These are phyloP conservation scores for Copromyces sp. DNA, from an alignment of 495 filamentous ascomycete genomes.

Conservation along the genomic window DNA sequence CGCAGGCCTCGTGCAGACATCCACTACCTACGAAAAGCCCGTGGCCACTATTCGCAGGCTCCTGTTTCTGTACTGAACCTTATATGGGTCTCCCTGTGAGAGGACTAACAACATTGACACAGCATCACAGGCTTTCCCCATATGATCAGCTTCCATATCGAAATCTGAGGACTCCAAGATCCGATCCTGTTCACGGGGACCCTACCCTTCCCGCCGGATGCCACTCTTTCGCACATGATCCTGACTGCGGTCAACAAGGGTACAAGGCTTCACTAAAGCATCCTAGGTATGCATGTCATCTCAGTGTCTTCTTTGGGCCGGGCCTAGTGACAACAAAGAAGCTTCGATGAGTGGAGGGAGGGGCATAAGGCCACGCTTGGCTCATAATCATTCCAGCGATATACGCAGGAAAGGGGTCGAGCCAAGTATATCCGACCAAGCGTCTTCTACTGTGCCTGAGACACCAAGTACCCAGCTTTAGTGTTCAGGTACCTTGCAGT, in stretches of 20 bases:
- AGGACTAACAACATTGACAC: background rate
- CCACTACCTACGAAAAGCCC: background rate
- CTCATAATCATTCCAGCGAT: background rate
- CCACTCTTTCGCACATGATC: constrained; percentile 25
- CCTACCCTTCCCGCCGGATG: constrained; percentile 21
- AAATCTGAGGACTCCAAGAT: constrained; percentile 21
- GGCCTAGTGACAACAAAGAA: constrained; percentile 12
- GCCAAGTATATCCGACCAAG: constrained; percentile 11
- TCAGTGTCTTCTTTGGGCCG: constrained; percentile 3
- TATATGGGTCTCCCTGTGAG: background rate
- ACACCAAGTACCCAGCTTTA: constrained; percentile 9
- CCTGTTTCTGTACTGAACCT: background rate
- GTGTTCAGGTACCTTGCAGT: constrained; percentile 5
- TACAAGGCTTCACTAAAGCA: constrained; percentile 3
- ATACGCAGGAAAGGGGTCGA: constrained; percentile 2
- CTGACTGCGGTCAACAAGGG: constrained; percentile 18
- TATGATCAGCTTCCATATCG: constrained; percentile 25
- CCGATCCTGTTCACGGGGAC: constrained; percentile 23
- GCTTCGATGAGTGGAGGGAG: constrained; percentile 1
- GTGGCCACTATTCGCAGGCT: background rate
- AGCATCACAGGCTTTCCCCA: background rate
- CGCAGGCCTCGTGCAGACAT: background rate
- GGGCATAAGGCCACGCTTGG: constrained; percentile 1
- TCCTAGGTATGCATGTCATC: constrained; percentile 1
- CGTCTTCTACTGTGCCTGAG: constrained; percentile 12